Conservation (phyloP, 2,329 filamentous ascomycete species). For the Penicillium crustosum region DNA sequence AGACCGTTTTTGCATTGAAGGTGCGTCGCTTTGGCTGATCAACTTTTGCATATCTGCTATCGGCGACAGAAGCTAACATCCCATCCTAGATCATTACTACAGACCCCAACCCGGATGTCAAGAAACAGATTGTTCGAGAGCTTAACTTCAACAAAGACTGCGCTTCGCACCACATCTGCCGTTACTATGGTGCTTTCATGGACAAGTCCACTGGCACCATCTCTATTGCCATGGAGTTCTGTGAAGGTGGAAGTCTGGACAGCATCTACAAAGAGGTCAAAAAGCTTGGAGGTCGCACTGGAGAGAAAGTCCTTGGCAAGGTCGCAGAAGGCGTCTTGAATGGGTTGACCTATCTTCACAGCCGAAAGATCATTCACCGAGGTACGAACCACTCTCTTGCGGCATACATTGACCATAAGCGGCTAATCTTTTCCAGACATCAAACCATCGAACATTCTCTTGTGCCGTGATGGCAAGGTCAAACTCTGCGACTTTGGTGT, state of each 20-base stretch:
- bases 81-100: conserved; percentile 83
- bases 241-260: conserved; percentile 92
- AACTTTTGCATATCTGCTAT: background rate
- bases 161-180: conserved; percentile 92
- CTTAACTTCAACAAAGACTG: conserved; percentile 98
- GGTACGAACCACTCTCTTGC: conserved; percentile 36
- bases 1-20: conserved; percentile 95
- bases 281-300: conserved; percentile 87
- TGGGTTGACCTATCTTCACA: conserved; percentile 91
- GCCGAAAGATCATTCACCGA: conserved; percentile 94
- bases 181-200: conserved; percentile 95
- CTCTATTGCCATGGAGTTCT: conserved; percentile 98
- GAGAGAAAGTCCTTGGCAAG: conserved; percentile 96
- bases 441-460: conserved; percentile 94
- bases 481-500: conserved; percentile 99
- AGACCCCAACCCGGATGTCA: conserved; percentile 94
- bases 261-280: conserved; percentile 98
- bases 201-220: conserved; percentile 96
- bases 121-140: conserved; percentile 96
- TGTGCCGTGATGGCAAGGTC: conserved; percentile 88
- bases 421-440: conserved; percentile 62
- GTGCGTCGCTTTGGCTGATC: conserved; percentile 50
- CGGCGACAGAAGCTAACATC: conserved; percentile 17
- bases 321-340: conserved; percentile 92
- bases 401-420: background rate